Percentiles rank a stretch among this genome's conserved stretches.
These are phyloP conservation scores for Tylopilus subfusipes DNA, from an alignment of 768 basidiomycete species.

Conservation along the genomic window DNA sequence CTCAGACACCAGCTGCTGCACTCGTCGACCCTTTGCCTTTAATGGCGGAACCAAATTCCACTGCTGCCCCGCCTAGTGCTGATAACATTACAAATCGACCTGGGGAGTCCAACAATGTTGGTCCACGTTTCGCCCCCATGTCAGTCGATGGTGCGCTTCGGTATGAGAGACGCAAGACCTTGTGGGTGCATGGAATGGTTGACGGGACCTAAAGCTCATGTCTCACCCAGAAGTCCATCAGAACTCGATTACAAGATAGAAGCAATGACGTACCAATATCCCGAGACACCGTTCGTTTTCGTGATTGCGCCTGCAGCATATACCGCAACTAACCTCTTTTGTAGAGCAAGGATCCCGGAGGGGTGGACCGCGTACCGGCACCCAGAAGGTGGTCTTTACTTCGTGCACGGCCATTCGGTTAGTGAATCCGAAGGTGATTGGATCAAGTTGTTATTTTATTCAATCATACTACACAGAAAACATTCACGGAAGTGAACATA, in stretches of 20 bases:
- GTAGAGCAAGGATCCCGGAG: conserved; percentile 13
- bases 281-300: conserved; percentile 20
- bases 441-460: too few species aligned
- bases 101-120: background rate
- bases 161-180: conserved; percentile 4
- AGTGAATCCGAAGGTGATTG: conserved; percentile 5
- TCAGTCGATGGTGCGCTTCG: conserved; percentile 8
- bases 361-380: conserved; percentile 51
- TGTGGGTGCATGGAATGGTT: conserved; percentile 3
- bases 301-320: background rate
- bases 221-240: background rate
- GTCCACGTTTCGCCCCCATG: conserved; percentile 15
- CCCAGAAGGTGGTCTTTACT: conserved; percentile 63
- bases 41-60: background rate
- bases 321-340: background rate
- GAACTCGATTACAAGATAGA: conserved; percentile 5
- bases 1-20: conserved; percentile 4
- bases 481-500: conserved; percentile 55
- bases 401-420: conserved; percentile 46
- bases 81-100: conserved; percentile 8
- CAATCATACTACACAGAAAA: conserved; percentile 37
- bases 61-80: conserved; percentile 3
- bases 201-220: background rate
- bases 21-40: background rate
- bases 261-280: conserved; percentile 19